Evolutionary conservation across 2,329 filamentous ascomycete genomes (phyloP).

Genomic region (Colletotrichum sp.): DNA sequence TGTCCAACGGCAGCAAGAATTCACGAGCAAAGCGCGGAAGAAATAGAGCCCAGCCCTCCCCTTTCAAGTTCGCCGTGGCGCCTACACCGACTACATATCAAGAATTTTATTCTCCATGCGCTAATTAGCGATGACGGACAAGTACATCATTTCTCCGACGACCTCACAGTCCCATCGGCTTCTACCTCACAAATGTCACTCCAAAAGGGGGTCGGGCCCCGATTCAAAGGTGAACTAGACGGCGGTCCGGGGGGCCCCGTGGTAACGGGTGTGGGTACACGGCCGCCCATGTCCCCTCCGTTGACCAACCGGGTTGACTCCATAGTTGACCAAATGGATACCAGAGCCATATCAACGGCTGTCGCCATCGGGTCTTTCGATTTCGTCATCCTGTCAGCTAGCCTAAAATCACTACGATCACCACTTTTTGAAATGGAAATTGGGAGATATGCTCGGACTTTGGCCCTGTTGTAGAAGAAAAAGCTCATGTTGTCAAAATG

Average conservation of each 20-base stretch:
- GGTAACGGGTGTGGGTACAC: background rate
- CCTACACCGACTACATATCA: background rate
- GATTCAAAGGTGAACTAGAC: background rate
- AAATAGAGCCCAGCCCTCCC: background rate
- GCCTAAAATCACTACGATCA: background rate
- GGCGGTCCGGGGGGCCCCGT: background rate
- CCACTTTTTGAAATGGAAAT: background rate
- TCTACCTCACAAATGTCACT: background rate
- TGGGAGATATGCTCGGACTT: background rate
- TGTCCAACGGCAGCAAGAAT: background rate
- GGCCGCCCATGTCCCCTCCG: background rate
- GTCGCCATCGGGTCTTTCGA: conserved; percentile 8
- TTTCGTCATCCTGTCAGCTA: conserved; percentile 2
- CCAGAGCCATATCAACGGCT: background rate
- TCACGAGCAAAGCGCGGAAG: background rate
- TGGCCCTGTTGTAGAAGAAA: background rate
- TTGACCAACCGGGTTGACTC: conserved; percentile 7
- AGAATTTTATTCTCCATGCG: background rate
- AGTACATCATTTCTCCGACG: background rate
- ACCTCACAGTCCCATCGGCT: background rate
- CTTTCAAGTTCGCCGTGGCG: background rate
- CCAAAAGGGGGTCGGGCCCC: background rate
- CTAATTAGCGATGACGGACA: background rate
- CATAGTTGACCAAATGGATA: background rate
- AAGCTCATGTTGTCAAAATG: background rate